Evolutionary conservation across 108 stramenopile species (phyloP), one percentile per base, ranked within the genome.

Genomic region (Pseudonitzschia multistriata): DNA sequence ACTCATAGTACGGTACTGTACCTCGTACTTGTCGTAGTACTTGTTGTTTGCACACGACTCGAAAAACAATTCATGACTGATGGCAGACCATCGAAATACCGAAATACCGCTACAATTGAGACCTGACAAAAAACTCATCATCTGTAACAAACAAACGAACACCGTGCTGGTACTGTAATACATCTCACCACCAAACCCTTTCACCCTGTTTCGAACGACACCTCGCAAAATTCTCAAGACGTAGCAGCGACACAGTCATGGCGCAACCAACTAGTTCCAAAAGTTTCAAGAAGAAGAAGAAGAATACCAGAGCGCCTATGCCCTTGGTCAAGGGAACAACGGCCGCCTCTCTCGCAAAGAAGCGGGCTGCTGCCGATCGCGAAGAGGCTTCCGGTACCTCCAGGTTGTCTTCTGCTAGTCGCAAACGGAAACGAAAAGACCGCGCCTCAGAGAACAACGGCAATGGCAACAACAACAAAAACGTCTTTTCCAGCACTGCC

Each of bases 251-350:
- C 11, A 52, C 25, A 19, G 19, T 19, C 2, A 52, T 25, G 50
- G 24, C 42, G 8, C 50, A 52, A 25, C 50, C 21, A 22, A 52
- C 1, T 24, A 25, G 40, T 13, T 42, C 50, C 22, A 25, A 52
- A 59, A 35, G 19, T n/a, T n/a, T n/a, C n/a, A 64, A 64, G 21
- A 62, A 37, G 61, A 62, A 36, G 61, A 64, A 64, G 21, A 64
- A 64, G 40, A 40, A 64, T 5, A 47, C 11, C 0, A 64, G 25
- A 17, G 29, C 21, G 6, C 25, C 63, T 2, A 47, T 64, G 42
- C 63, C 63, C 21, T 24, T 64, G 24, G n/a, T 64, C 28, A 45
- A 64, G 40, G 40, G 40, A 39, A 21, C 35, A 21, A 45, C 63
- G 3, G 63, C 63, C 11, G 5, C 63, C 28, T 64, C 63, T 24